A percentile compares a stretch with the other conserved stretches of the same genome.
These are phyloP conservation scores for Penicillium verrucosum DNA, from an alignment of 2,329 filamentous ascomycete genomes.

Conservation along the genomic window DNA sequence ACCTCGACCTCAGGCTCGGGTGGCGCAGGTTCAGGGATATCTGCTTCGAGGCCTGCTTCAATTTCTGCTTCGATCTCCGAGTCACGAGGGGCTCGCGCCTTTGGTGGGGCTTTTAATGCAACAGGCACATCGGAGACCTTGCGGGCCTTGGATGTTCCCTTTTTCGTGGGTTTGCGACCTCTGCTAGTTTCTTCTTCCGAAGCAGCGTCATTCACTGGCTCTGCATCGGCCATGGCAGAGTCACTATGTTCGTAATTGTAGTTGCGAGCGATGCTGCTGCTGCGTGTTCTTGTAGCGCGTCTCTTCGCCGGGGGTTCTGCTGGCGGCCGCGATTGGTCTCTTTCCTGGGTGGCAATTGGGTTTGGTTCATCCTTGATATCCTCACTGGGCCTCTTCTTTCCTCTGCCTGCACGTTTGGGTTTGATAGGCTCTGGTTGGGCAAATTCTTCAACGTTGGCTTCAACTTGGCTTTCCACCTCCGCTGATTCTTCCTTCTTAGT, in stretches of 20 bases:
- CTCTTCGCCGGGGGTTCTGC: conserved; percentile 55
- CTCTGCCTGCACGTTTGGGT: conserved; percentile 39
- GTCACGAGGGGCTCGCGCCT: conserved; percentile 54
- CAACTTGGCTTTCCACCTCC: conserved; percentile 42
- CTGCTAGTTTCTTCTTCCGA: conserved; percentile 44
- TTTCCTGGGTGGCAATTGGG: conserved; percentile 11
- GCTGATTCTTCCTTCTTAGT: conserved; percentile 41
- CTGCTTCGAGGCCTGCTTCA: conserved; percentile 61
- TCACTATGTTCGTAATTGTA: conserved; percentile 31
- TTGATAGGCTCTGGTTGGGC: conserved; percentile 32
- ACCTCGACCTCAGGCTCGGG: conserved; percentile 23
- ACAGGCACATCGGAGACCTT: conserved; percentile 50
- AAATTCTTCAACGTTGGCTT: conserved; percentile 28
- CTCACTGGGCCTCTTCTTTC: conserved; percentile 63
- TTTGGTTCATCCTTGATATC: conserved; percentile 42
- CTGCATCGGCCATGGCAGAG: conserved; percentile 38
- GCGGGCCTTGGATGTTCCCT: conserved; percentile 44
- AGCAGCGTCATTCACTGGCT: conserved; percentile 17
- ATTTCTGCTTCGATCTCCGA: conserved; percentile 65
- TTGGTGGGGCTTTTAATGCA: conserved; percentile 47
- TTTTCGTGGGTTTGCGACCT: conserved; percentile 41
- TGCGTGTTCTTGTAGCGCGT: conserved; percentile 52
- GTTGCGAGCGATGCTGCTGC: conserved; percentile 45
- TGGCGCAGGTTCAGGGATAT: conserved; percentile 52
- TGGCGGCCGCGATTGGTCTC: conserved; percentile 20